Evolutionary conservation across 371 early-diverging fungal species (phyloP), one percentile per base, ranked within the genome.

Genomic region (Mucor ambiguus): DNA sequence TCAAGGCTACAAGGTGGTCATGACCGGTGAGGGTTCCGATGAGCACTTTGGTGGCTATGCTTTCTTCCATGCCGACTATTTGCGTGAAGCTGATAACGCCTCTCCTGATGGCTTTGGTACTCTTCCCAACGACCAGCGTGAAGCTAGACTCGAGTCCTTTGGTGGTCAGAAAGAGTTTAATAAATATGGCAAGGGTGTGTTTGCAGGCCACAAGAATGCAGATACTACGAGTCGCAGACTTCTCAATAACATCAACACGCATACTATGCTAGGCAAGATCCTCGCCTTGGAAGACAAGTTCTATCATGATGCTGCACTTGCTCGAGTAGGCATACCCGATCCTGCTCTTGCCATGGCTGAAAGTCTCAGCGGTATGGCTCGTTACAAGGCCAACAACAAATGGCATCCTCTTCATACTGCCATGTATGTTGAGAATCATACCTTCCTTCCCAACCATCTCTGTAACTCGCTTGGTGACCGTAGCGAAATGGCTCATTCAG

Each of bases 11-110:
- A 74, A 60, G 49, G 71, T 80, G 0, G 80, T 89, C n/a, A 74
- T 83, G 66, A 87, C 88, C 0, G 90, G 89, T 29, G 88, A 89
- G 67, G 88, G 86, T 0, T 84, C 87, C 0, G 90, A 52, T 16
- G 52, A 52, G 24, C 52, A 52, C 16, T 89, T 88, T 71, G 87
- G 84, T 8, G 90, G 90, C 0, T 88, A 89, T 69, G 63, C 73
- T 4, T 86, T 86, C 63, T 69, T 89, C 63, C 77, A 76, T 41
- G 56, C 46, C 55, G 81, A 85, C 38, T 68, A 68, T 24, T 62
- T 68, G 20, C 69, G 57, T 58, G 72, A 72, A 38, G 28, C 72
- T 22, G 72, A 72, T 43, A 22, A 49, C 28, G 29, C 69, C 20
- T 37, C 60, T 38, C 72, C 72, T 48, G 46, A 61, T n/a, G 69